Evolutionary conservation across 1,139 yeast genomes (phyloP).

Genomic region (Kluyveromyces marxianus): DNA sequence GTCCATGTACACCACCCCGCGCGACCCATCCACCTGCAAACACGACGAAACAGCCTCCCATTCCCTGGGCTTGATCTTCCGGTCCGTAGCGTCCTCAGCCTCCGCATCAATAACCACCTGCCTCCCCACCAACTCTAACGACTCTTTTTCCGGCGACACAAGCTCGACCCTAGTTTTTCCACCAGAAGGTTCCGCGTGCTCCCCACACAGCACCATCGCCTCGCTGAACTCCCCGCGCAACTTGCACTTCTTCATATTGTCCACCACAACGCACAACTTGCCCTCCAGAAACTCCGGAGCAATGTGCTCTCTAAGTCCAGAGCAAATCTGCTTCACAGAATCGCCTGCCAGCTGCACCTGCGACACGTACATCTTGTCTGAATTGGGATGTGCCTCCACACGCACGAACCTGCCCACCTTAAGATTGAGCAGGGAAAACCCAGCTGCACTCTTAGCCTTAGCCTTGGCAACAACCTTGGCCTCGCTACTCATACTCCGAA

Average conservation of each 20-base stretch:
- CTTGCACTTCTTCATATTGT: slow-evolving; percentile 21
- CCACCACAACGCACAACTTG: slow-evolving; percentile 16
- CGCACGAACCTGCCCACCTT: slow-evolving; percentile 13
- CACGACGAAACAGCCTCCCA: not conserved
- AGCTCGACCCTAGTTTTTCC: slow-evolving; percentile 8
- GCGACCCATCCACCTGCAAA: slow-evolving; percentile 9
- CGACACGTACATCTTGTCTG: slow-evolving; percentile 18
- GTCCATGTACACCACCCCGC: slow-evolving; percentile 9
- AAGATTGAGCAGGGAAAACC: slow-evolving; percentile 12
- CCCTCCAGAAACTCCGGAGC: slow-evolving; percentile 10
- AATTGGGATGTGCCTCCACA: slow-evolving; percentile 15
- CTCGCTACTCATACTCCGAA: too few species aligned
- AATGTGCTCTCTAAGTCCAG: slow-evolving; percentile 15
- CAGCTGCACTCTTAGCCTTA: too few species aligned
- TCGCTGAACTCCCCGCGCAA: slow-evolving; percentile 19
- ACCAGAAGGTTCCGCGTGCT: slow-evolving; percentile 4
- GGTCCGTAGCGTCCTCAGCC: slow-evolving; percentile 5
- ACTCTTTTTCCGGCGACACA: slow-evolving; percentile 10
- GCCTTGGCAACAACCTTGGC: too few species aligned
- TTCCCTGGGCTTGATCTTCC: slow-evolving; percentile 12
- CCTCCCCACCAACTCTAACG: slow-evolving; percentile 11
- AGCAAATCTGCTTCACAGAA: slow-evolving; percentile 15
- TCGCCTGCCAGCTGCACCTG: slow-evolving; percentile 11
- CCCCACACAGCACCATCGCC: slow-evolving; percentile 21
- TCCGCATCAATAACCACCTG: slow-evolving; percentile 10